phyloP scores from a whole-genome alignment of 768 basidiomycete species.

The Calocera cornea region DNA sequence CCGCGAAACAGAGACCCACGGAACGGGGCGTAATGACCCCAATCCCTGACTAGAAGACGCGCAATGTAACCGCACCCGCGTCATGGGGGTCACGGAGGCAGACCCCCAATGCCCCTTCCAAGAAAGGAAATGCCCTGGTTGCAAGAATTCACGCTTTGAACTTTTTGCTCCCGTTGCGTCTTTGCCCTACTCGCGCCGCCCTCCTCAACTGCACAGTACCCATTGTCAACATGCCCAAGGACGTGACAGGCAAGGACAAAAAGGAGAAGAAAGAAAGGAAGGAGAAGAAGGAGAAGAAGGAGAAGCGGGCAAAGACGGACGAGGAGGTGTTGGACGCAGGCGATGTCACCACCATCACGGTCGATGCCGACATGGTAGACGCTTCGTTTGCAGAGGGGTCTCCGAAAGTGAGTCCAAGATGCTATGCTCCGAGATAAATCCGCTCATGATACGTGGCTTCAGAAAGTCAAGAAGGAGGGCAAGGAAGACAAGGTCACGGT shows the following conservation, averaged over 20 bases:
- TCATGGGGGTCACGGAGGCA: not conserved
- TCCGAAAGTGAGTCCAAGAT: conserved; percentile 1
- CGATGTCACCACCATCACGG: conserved; percentile 36
- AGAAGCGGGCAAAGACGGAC: conserved; percentile 15
- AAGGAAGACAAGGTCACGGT: conserved; percentile 49
- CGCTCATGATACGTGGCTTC: conserved; percentile 21
- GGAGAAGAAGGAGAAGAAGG: conserved; percentile 35
- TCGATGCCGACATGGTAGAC: conserved; percentile 27
- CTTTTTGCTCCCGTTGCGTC: not conserved
- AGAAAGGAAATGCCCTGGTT: not conserved
- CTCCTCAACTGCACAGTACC: not conserved
- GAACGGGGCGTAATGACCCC: not conserved
- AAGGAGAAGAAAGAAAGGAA: conserved; percentile 65
- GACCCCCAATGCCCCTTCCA: not conserved
- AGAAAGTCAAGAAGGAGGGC: conserved; percentile 52
- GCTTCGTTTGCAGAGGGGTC: conserved; percentile 18
- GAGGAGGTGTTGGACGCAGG: conserved; percentile 21
- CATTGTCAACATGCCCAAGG: conserved; percentile 23
- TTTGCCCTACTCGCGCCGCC: not conserved
- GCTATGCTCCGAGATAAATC: conserved; percentile 12
- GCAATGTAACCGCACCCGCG: not conserved
- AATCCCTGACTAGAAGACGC: not conserved
- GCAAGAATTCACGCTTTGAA: conserved; percentile 3
- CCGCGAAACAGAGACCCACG: not conserved
- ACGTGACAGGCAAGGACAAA: conserved; percentile 42